Evolutionary conservation across 208 protist genomes (phyloP), one percentile per base, ranked within the genome.

Genomic region (Trypanosoma vivax): DNA sequence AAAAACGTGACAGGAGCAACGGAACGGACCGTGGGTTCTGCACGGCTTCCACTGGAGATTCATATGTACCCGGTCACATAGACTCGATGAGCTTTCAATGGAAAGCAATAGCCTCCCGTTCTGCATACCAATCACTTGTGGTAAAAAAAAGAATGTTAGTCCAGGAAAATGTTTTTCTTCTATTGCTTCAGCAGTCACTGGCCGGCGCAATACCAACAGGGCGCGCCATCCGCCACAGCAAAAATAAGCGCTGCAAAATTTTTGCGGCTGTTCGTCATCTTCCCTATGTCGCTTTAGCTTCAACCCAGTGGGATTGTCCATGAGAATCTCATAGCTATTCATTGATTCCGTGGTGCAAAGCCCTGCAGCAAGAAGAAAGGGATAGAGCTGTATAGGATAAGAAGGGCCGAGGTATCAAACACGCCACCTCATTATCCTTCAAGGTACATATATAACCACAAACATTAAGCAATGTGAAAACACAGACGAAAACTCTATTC

Each of bases 21-120:
- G 55, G 49, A 85, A 85, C 7, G 78, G 78, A 2, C 78, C 78
- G 34, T 85, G 78, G 3, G 66, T 25, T 6, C 60, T 67, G 55
- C 78, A 85, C 21, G 73, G 64, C 6, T 35, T 39, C 41, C 55
- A 76, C 34, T 33, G 60, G 41, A 29, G 18, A 16, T 42, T 33
- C 40, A 31, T 14, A 7, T 58, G 18, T 27, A 56, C 16, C 11
- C 23, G 45, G 39, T 50, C 60, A 60, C 46, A 62, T 21, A 30
- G 67, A 33, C 18, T 55, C 18, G n/a, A 19, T 7, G 33, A 13
- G 3, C 39, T 30, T 14, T 28, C 31, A 39, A 58, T n/a, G 10
- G 50, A 19, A 50, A 57, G 4, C 41, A 49, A 0, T 33, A 40
- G 38, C 38, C 48, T 5, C 30, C 41, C 39, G 27, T 45, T 46